Conservation (phyloP, 257 asterid species). For the Jacaranda copaia region DNA sequence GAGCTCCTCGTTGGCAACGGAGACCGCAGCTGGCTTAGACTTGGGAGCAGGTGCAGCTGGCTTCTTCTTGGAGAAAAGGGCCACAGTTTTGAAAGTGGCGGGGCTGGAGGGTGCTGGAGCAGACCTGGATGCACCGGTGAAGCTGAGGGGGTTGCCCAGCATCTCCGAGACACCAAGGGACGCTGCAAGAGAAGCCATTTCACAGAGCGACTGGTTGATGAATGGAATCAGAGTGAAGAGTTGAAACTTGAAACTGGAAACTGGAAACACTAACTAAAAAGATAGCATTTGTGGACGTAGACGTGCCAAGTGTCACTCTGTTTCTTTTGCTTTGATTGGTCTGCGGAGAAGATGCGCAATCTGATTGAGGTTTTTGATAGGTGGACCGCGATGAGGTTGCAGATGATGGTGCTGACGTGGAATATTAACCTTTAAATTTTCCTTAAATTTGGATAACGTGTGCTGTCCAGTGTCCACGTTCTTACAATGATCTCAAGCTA, state of each 20-base stretch:
- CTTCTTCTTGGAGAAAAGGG: conserved; percentile 83
- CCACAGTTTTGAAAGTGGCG: conserved; percentile 72
- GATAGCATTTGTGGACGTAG: conserved; percentile 66
- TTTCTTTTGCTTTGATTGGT: conserved; percentile 46
- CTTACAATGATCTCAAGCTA: neutral
- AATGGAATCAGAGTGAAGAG: conserved; percentile 13
- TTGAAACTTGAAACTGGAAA: conserved; percentile 23
- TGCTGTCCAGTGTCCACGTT: conserved; percentile 51
- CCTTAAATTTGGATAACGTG: conserved; percentile 48
- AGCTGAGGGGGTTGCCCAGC: conserved; percentile 71
- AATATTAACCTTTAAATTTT: conserved; percentile 31
- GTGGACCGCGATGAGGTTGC: conserved; percentile 46
- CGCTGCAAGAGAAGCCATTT: conserved; percentile 77
- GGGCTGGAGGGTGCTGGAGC: conserved; percentile 67
- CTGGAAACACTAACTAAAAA: conserved; percentile 44
- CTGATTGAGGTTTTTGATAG: conserved; percentile 58
- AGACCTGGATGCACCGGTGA: conserved; percentile 56
- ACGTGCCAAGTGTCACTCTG: conserved; percentile 55
- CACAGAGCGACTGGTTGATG: neutral
- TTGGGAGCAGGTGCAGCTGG: conserved; percentile 58
- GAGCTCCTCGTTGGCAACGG: conserved; percentile 82
- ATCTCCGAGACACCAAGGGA: conserved; percentile 79
- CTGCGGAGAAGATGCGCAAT: conserved; percentile 45
- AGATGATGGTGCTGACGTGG: conserved; percentile 58
- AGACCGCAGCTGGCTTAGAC: conserved; percentile 58